Base-by-base conservation (phyloP, 768 basidiomycete species). In the Fistulinella prunicolor region DNA sequence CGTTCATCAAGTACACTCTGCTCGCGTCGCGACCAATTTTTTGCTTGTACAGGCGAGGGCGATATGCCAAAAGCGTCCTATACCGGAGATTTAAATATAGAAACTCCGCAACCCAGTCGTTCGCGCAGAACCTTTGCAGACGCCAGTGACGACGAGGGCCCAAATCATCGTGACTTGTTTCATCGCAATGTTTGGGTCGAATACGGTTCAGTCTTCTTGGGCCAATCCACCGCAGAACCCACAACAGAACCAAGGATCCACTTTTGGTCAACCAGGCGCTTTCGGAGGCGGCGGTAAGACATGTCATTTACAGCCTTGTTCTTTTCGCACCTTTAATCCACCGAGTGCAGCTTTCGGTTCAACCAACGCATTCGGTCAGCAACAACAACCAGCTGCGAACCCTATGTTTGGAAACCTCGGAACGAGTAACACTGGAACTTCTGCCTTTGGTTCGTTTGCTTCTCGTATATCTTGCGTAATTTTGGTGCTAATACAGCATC, bases 391-490 rank as follows among this genome's bases (percentile, higher is more conserved):
- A 60, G 78, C 78, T 57, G 77, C 81, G 5, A 89, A 89, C 59
- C 85, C 88, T 35, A 90, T 90, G 86, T 91, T 90, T 64, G 88
- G 88, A 41, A 80, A 77, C 52, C 62, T 83, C 38, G 72, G 69
- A 21, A 67, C 67, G 46, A 61, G 71, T 13, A 61, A 42, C 14
- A 43, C 68, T 17, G 62, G 67, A 32, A 55, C 72, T 30, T 58
- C 73, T 46, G 48, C 60, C 16, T 73, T 75, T 62, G 71, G 74
- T 66, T 54, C 37, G 63, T 56, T 39, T 34, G 19, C 49, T 34
- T 42, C 22, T 14, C 14, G 13, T n/a, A 17, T 22, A 37, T 19
- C 50, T 46, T 45, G 37, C 37, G 9, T 22, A 34, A 45, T 52
- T 39, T 26, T 42, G 21, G 23, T 23, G 12, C 50, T n/a, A 23